Conservation (phyloP, 2,329 filamentous ascomycete species). For the Beauveria bassiana region DNA sequence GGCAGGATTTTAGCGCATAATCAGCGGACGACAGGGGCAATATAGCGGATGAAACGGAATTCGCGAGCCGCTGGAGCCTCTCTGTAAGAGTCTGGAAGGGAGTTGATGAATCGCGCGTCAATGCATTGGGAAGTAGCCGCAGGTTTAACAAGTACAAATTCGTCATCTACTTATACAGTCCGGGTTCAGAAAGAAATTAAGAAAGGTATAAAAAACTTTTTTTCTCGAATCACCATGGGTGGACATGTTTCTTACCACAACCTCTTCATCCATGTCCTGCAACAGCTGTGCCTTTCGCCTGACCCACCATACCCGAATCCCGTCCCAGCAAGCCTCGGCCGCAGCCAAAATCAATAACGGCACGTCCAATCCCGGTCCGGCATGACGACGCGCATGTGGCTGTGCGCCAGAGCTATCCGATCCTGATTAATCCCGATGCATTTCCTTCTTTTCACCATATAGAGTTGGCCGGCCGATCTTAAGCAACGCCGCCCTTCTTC, state of each 20-base stretch:
- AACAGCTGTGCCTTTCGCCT: background rate
- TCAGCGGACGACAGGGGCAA: background rate
- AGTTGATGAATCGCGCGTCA: too few relatives aligned
- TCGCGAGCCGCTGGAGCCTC: background rate
- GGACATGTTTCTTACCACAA: background rate
- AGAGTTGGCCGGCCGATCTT: too few relatives aligned
- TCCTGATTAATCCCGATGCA: background rate
- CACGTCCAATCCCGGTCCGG: background rate
- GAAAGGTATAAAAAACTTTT: too few relatives aligned
- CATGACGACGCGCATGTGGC: conserved; percentile 9
- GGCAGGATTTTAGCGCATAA: background rate
- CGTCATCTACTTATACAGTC: too few relatives aligned
- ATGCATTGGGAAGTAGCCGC: too few relatives aligned
- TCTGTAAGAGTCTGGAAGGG: background rate
- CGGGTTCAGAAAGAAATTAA: too few relatives aligned
- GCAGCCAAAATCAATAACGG: background rate
- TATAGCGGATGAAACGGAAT: background rate
- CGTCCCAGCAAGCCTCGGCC: background rate
- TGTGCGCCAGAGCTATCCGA: background rate
- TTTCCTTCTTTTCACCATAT: too few relatives aligned
- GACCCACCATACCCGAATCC: background rate
- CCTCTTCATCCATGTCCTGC: background rate
- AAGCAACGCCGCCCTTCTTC: background rate
- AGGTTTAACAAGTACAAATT: too few relatives aligned
- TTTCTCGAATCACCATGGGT: too few relatives aligned